Evolutionary conservation across 2,329 filamentous ascomycete genomes (phyloP), one percentile per base, ranked within the genome.

Genomic region (Clathrospora elynae): DNA sequence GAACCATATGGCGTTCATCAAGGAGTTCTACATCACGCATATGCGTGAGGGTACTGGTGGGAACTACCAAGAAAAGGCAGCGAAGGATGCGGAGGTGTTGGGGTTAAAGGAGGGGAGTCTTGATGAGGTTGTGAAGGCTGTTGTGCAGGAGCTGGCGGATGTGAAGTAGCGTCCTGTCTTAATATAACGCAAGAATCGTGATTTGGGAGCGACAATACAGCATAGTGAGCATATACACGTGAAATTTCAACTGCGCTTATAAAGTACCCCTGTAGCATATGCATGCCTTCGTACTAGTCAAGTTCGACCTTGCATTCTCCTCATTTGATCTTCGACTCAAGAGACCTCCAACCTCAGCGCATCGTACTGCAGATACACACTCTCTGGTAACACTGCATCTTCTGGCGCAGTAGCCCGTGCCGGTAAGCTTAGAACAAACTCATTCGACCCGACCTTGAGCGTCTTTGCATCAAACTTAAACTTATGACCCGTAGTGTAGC

Each of bases 281-380:
- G n/a, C n/a, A n/a, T n/a, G n/a, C n/a, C n/a, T n/a, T n/a, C n/a
- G n/a, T n/a, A n/a, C n/a, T n/a, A n/a, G n/a, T n/a, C n/a, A n/a
- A n/a, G n/a, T n/a, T n/a, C n/a, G n/a, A n/a, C n/a, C n/a, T n/a
- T n/a, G n/a, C n/a, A n/a, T n/a, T n/a, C n/a, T n/a, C n/a, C n/a
- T n/a, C n/a, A n/a, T n/a, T n/a, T n/a, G n/a, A n/a, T n/a, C n/a
- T n/a, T n/a, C n/a, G n/a, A n/a, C n/a, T n/a, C n/a, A n/a, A n/a
- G n/a, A n/a, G n/a, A 85, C 59, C 57, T 86, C 83, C 32, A 86
- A 55, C 35, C 82, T 72, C 59, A 86, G 55, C 2, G 83, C 82
- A 67, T 86, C 83, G 51, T 86, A 86, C 69, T 86, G 82, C 5
- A 86, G 77, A 62, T 86, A 86, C 0, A 82, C 72, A 1, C 74